phyloP scores from a whole-genome alignment of 306 rosid genomes.

The Cercis canadensis region DNA sequence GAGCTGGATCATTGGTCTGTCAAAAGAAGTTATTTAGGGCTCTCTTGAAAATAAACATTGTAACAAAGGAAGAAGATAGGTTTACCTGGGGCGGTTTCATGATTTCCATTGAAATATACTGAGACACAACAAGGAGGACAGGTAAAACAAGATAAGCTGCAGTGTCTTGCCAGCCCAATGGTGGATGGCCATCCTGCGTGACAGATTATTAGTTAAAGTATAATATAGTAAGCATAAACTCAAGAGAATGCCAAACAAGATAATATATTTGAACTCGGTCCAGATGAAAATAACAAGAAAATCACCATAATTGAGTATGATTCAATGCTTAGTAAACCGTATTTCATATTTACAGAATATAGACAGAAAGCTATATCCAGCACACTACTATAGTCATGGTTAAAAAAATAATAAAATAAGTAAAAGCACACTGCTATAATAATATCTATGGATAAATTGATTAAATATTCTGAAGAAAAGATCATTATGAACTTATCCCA shows the following conservation, averaged over 20 bases:
- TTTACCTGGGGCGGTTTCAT: conserved; percentile 99
- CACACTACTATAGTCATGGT: too few relatives aligned
- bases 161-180: conserved; percentile 93
- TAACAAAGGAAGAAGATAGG: conserved; percentile 35
- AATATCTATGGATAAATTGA: conserved; percentile 4
- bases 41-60: conserved; percentile 26
- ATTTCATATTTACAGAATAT: background rate
- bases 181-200: conserved; percentile 97
- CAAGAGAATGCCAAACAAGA: background rate
- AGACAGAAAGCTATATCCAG: too few relatives aligned
- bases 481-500: background rate
- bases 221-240: background rate
- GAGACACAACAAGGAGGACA: conserved; percentile 83
- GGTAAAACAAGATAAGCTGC: conserved; percentile 96
- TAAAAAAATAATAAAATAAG: too few relatives aligned
- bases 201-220: conserved; percentile 30
- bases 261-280: background rate
- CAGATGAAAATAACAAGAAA: background rate
- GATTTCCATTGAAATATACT: conserved; percentile 90
- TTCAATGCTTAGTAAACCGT: conserved; percentile 13
- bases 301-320: conserved; percentile 6
- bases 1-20: conserved; percentile 93
- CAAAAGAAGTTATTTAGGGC: conserved; percentile 48
- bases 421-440: background rate
- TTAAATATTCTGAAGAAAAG: background rate